Evolutionary conservation across 2,329 filamentous ascomycete genomes (phyloP), one percentile per base, ranked within the genome.

Genomic region (Albifimbria verrucaria): DNA sequence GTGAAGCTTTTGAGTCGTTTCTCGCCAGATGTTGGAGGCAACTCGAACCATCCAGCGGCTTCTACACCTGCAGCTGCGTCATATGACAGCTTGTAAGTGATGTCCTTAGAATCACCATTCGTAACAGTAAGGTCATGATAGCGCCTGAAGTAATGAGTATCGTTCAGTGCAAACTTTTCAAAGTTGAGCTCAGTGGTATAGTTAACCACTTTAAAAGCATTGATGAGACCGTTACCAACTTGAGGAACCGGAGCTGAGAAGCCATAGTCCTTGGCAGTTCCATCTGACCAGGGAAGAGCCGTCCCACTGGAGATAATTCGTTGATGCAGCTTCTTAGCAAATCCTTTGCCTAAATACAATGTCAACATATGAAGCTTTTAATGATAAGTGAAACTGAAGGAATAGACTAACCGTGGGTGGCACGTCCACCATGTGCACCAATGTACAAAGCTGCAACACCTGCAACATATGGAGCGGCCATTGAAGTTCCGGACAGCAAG

Each of bases 381-480:
- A n/a, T n/a, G n/a, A n/a, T n/a, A n/a, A n/a, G n/a, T n/a, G n/a
- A n/a, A n/a, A n/a, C n/a, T n/a, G n/a, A n/a, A n/a, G n/a, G n/a
- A n/a, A n/a, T n/a, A n/a, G n/a, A n/a, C n/a, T n/a, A n/a, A n/a
- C 6, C 6, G 46, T 72, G 62, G 3, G 58, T 53, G 3, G 52
- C 52, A 7, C 65, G 67, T 4, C 69, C 67, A 11, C 70, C 70
- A 28, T 64, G 55, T 10, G 58, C 60, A 6, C 65, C 55, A 48
- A 72, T 64, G 41, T 68, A 72, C n/a, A 73, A 62, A 20, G 69
- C 70, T 3, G 70, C 69, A 23, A 72, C 64, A 22, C 74, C 76
- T 23, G 76, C 76, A 5, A 77, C 66, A 51, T 75, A 75, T 2
- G 76, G 76, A 47, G 69, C 70, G 4, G 76, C 71, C 77, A 80